Percentiles rank a stretch among this genome's conserved stretches.
Evolutionary conservation across 768 basidiomycete species (phyloP).

Genomic region (Trametes sanguinea): DNA sequence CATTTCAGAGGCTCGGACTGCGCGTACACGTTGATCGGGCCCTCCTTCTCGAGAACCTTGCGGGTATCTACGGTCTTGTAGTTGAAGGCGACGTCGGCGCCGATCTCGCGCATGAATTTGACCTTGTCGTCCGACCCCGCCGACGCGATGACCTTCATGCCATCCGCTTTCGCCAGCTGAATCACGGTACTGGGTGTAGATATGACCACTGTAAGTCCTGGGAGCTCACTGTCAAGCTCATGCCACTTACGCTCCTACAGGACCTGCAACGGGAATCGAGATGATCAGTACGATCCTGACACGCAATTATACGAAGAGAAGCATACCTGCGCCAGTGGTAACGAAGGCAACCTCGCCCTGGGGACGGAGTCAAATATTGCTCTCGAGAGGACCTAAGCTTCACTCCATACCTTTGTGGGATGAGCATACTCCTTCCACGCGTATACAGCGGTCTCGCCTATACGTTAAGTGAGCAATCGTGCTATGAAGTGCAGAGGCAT

Average conservation of each 20-base stretch:
- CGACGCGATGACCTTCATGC: constrained; percentile 66
- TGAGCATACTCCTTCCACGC: constrained; percentile 45
- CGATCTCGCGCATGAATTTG: constrained; percentile 55
- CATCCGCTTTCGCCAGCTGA: constrained; percentile 46
- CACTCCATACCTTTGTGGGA: constrained; percentile 41
- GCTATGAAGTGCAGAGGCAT: too few relatives aligned
- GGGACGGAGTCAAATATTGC: background rate
- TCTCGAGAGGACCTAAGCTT: background rate
- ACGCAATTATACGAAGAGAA: background rate
- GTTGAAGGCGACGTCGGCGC: constrained; percentile 72
- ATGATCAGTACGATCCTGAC: background rate
- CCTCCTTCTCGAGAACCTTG: constrained; percentile 56
- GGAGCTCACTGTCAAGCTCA: too few relatives aligned
- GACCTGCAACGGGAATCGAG: constrained; percentile 25
- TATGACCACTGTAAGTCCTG: too few relatives aligned
- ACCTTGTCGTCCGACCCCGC: constrained; percentile 79
- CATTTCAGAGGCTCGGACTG: background rate
- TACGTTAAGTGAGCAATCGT: too few relatives aligned
- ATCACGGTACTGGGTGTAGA: constrained; percentile 31
- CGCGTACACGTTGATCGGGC: constrained; percentile 35
- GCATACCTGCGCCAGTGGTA: constrained; percentile 42
- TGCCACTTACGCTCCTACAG: constrained; percentile 60
- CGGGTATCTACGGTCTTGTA: constrained; percentile 61
- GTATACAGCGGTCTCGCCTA: constrained; percentile 37
- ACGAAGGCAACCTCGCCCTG: constrained; percentile 56